Evolutionary conservation across 371 early-diverging fungal genomes (phyloP), one percentile per base, ranked within the genome.

Genomic region (Mucor sp.): DNA sequence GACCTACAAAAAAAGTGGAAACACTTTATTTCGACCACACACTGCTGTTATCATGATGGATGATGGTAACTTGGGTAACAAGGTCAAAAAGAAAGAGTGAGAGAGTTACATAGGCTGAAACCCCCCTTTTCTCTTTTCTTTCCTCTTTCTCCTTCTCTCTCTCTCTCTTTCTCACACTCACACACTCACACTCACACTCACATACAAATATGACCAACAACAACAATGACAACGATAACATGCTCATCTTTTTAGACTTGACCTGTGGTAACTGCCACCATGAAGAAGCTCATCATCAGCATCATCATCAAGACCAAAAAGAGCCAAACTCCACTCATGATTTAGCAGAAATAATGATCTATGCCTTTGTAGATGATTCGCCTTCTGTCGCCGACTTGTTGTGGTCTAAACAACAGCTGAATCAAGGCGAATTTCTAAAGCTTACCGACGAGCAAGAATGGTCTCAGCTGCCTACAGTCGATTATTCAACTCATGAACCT

Each of bases 401-500:
- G 30, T 72, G 66, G 63, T 55, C 69, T 3, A 69, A 69, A 33
- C 73, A 69, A 47, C 63, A 59, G 35, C 73, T 63, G 4, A 44
- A 58, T 9, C 73, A 69, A 66, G 62, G 43, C 50, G 66, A 50
- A 58, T 72, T 72, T 47, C 50, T 69, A 25, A 69, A 19, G n/a
- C 63, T 72, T 12, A 66, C 73, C 5, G 53, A 60, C 58, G 72
- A 62, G 48, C 58, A 63, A 60, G 67, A 71, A 43, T 63, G 57
- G 39, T 7, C 33, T 5, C 64, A 67, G 17, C 19, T 62, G 35
- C 66, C 66, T 19, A 17, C 28, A 0, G 27, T 65, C 44, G 48
- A 27, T n/a, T 68, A 50, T 32, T 72, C 72, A 30, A 72, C 72
- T 50, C 72, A 72, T 62, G 68, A 72, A 55, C 68, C 65, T 33